Evolutionary conservation across 495 filamentous ascomycete genomes (phyloP).

Genomic region (Lepraria neglecta): DNA sequence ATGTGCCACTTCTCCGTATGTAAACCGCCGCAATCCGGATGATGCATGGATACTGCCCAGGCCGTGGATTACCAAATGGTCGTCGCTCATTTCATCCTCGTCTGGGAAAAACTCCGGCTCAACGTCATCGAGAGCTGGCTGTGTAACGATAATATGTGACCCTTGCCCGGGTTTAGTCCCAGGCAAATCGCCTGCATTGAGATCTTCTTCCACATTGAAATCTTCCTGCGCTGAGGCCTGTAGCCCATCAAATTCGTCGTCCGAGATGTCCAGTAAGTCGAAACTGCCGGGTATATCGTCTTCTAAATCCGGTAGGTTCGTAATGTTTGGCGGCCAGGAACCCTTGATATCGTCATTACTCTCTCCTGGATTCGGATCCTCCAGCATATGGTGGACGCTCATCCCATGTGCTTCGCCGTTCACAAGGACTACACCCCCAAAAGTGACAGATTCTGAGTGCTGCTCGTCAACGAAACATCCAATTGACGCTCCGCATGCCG

Average conservation of each 20-base stretch:
- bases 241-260: conserved; percentile 39
- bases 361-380: conserved; percentile 53
- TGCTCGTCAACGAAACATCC: conserved; percentile 79
- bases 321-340: conserved; percentile 17
- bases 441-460: conserved; percentile 81
- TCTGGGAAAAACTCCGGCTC: conserved; percentile 67
- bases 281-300: conserved; percentile 1
- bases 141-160: conserved; percentile 66
- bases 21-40: conserved; percentile 72
- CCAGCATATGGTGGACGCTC: conserved; percentile 94
- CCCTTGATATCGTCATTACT: conserved; percentile 3
- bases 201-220: conserved; percentile 50
- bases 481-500: conserved; percentile 83
- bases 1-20: conserved; percentile 60
- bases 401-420: conserved; percentile 81
- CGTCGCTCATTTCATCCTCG: conserved; percentile 57
- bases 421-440: conserved; percentile 78
- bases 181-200: conserved; percentile 75
- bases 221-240: conserved; percentile 32
- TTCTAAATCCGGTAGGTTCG: conserved; percentile 4
- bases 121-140: conserved; percentile 83
- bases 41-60: conserved; percentile 84
- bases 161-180: conserved; percentile 71
- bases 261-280: conserved; percentile 42
- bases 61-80: conserved; percentile 68